Evolutionary conservation across 2,329 filamentous ascomycete species (phyloP).

Genomic region (Escovopsis sp.): DNA sequence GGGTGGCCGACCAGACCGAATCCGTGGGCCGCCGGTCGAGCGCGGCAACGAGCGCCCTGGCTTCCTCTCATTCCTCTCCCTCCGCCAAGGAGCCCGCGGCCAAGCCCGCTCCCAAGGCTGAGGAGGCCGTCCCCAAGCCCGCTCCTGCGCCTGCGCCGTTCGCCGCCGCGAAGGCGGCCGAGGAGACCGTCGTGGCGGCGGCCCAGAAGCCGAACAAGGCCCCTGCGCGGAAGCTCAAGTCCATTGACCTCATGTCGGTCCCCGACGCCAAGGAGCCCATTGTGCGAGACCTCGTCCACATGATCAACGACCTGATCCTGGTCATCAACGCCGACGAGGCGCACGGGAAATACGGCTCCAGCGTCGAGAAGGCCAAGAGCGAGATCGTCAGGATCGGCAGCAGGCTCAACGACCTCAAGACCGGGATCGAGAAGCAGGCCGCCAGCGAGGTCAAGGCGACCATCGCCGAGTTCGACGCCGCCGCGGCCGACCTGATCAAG

Average conservation of each 20-base stretch:
- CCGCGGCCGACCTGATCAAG: constrained; percentile 72
- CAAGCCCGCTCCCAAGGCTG: constrained; percentile 14
- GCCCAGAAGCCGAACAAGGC: constrained; percentile 9
- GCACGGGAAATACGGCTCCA: constrained; percentile 59
- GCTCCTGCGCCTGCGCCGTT: constrained; percentile 1
- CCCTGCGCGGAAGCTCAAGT: constrained; percentile 29
- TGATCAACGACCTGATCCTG: constrained; percentile 90
- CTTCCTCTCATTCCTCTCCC: too few species aligned
- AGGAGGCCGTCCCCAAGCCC: constrained; percentile 7
- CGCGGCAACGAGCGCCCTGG: constrained; percentile 23
- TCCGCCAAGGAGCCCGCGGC: constrained; percentile 12
- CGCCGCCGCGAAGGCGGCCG: constrained; percentile 15
- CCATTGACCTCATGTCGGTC: constrained; percentile 66
- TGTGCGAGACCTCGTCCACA: constrained; percentile 85
- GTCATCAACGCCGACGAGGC: constrained; percentile 81
- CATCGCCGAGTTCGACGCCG: constrained; percentile 67
- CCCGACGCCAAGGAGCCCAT: constrained; percentile 68
- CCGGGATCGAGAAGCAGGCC: constrained; percentile 52
- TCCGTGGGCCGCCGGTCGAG: constrained; percentile 46
- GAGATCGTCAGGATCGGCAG: constrained; percentile 65
- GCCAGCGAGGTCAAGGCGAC: constrained; percentile 61
- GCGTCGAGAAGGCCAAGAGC: constrained; percentile 73
- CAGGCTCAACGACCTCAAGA: constrained; percentile 63
- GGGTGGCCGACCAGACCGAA: constrained; percentile 49
- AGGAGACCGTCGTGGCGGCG: constrained; percentile 12